Conservation (phyloP, 2,329 filamentous ascomycete genomes). For the Helicocarpus griseus region DNA sequence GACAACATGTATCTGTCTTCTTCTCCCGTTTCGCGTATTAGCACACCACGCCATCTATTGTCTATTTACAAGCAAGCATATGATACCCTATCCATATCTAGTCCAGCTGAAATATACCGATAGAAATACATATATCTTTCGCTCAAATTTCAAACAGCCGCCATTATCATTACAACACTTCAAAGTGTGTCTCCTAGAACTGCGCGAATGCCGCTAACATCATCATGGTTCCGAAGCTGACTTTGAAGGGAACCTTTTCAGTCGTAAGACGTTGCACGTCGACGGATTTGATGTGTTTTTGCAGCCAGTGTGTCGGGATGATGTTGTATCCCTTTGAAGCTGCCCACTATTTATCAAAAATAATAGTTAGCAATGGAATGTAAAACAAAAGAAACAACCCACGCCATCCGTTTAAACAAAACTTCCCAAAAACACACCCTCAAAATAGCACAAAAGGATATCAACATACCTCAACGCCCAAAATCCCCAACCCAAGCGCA, state of each 20-base stretch:
- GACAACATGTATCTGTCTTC: not conserved
- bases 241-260: slow-evolving; percentile 35
- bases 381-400: not conserved
- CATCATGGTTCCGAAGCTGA: slow-evolving; percentile 38
- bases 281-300: slow-evolving; percentile 32
- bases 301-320: slow-evolving; percentile 31
- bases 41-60: not conserved
- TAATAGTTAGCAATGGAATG: not conserved
- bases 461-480: slow-evolving; percentile 35
- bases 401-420: too few relatives aligned
- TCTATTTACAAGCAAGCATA: not conserved
- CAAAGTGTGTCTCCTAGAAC: slow-evolving; percentile 19
- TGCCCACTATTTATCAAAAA: slow-evolving; percentile 26
- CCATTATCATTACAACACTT: too few relatives aligned
- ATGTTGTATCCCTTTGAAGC: slow-evolving; percentile 39
- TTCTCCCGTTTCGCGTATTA: not conserved
- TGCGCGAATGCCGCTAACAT: slow-evolving; percentile 37
- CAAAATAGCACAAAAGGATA: too few relatives aligned
- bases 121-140: slow-evolving; percentile 9
- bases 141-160: not conserved
- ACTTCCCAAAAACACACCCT: not conserved
- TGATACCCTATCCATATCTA: slow-evolving; percentile 1
- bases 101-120: slow-evolving; percentile 2
- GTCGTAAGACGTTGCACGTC: slow-evolving; percentile 30
- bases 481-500: slow-evolving; percentile 34